Base-by-base conservation (phyloP, 192 early-diverging fungal genomes). In the Entophlyctis helioformis region DNA sequence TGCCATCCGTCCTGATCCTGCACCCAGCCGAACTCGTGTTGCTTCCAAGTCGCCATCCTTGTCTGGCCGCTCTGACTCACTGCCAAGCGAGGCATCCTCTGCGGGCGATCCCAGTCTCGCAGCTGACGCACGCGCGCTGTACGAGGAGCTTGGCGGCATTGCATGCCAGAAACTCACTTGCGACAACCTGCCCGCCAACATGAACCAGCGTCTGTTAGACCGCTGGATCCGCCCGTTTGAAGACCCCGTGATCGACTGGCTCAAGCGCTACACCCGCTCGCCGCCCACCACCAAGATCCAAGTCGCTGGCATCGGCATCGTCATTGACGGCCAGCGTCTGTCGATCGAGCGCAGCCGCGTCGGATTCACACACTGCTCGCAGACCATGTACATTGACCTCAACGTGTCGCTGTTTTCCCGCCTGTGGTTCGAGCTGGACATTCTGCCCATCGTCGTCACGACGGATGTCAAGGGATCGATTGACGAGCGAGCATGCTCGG, bases 281-380 rank as follows among this genome's bases (percentile, higher is more conserved):
- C 74, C 81, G 51, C 69, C n/a, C n/a, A n/a, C 72, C 54, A 80
- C 67, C 63, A 82, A 81, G 51, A 72, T 87, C 54, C 70, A 78
- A 42, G 67, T 64, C 15, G 64, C 83, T 33, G 82, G 80, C 36
- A 70, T 82, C 31, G 73, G 75, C 19, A 51, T 70, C 40, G 6
- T n/a, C 44, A 11, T 10, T 11, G 13, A 40, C 12, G 19, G 9
- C 11, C 8, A 8, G 7, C 18, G 11, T 29, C 44, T 27, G 6
- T 7, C 29, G 29, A n/a, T 9, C 15, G 33, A 33, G 18, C 10
- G 10, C 7, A 27, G 6, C 40, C 9, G 25, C 25, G 7, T 7
- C 25, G 25, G 19, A 42, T 42, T 18, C 18, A 18, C 19, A 42
- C n/a, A 19, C 15, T 6, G 20, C 29, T 12, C n/a, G n/a, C n/a